Conservation (phyloP, 2,329 filamentous ascomycete genomes). For the Colletotrichum agaves region DNA sequence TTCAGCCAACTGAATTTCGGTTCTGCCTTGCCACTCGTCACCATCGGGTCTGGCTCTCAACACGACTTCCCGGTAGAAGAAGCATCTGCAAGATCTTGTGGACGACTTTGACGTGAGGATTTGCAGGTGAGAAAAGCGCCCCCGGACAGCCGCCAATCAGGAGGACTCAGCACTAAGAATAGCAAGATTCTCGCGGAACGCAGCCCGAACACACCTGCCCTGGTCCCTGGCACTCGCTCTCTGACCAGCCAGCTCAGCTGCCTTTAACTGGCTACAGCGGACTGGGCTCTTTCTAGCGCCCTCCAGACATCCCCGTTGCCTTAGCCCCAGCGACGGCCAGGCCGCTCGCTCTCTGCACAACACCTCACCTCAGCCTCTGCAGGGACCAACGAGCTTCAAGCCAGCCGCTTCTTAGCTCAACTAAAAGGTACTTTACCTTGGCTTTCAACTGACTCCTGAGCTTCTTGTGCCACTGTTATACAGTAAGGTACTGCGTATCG, state of each 20-base stretch:
- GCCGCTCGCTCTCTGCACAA: conserved; percentile 31
- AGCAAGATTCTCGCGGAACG: conserved; percentile 36
- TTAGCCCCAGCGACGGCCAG: conserved; percentile 30
- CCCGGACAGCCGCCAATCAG: conserved; percentile 41
- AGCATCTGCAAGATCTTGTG: conserved; percentile 24
- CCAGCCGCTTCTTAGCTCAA: not conserved
- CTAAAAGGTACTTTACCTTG: too few species aligned
- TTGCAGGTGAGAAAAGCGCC: conserved; percentile 31
- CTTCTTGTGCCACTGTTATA: too few species aligned
- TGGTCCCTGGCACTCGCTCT: conserved; percentile 15
- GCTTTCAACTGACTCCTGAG: too few species aligned
- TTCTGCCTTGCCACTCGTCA: conserved; percentile 26
- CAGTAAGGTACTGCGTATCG: not conserved
- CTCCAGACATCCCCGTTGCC: conserved; percentile 24
- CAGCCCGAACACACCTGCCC: conserved; percentile 27
- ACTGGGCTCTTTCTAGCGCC: conserved; percentile 26
- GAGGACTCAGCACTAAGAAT: conserved; percentile 43
- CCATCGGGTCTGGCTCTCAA: conserved; percentile 13
- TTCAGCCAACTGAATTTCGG: too few species aligned
- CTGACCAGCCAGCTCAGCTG: not conserved
- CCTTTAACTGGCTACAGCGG: conserved; percentile 26
- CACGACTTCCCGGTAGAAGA: conserved; percentile 28
- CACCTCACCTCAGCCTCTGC: conserved; percentile 31
- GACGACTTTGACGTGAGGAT: conserved; percentile 32
- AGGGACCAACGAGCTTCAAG: conserved; percentile 23